Percentiles rank a stretch among this genome's conserved stretches.
Evolutionary conservation across 2,329 filamentous ascomycete genomes (phyloP).

Genomic region (Aspergillus carbonarius): DNA sequence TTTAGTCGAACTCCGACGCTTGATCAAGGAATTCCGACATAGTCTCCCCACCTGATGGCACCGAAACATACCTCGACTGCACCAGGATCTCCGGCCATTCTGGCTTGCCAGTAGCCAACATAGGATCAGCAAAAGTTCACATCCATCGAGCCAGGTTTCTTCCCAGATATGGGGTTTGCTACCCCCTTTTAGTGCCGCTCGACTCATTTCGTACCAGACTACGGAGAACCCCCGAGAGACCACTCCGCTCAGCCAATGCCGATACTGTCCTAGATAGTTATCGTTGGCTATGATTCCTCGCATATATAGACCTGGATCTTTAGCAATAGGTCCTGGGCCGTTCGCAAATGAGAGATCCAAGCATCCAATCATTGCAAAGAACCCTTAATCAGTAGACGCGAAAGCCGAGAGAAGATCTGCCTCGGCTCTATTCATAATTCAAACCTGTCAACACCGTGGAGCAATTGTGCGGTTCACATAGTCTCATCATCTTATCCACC

Average conservation of each 20-base stretch:
- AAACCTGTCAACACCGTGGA: conserved; percentile 22
- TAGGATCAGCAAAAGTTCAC: conserved; percentile 63
- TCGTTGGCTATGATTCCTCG: conserved; percentile 80
- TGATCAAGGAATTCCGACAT: conserved; percentile 17
- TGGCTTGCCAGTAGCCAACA: conserved; percentile 61
- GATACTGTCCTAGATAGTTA: conserved; percentile 65
- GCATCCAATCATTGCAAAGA: conserved; percentile 33
- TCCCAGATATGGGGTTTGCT: conserved; percentile 64
- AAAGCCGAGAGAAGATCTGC: conserved; percentile 50
- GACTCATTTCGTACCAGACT: conserved; percentile 57
- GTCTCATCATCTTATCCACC: conserved; percentile 22
- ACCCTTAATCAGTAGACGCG: conserved; percentile 47
- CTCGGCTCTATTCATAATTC: conserved; percentile 30
- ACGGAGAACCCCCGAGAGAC: conserved; percentile 57
- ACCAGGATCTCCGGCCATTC: conserved; percentile 42
- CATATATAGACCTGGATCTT: conserved; percentile 85
- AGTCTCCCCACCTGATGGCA: conserved; percentile 20
- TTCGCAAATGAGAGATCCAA: conserved; percentile 73
- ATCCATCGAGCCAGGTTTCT: conserved; percentile 69
- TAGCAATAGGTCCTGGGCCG: conserved; percentile 61
- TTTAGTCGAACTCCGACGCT: conserved; percentile 18
- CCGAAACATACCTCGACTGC: conserved; percentile 32
- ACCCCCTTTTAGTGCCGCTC: conserved; percentile 75
- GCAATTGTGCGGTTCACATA: conserved; percentile 30
- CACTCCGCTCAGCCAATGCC: conserved; percentile 61